Evolutionary conservation across 306 rosid genomes (phyloP).

Genomic region (Astragalus membranaceus): DNA sequence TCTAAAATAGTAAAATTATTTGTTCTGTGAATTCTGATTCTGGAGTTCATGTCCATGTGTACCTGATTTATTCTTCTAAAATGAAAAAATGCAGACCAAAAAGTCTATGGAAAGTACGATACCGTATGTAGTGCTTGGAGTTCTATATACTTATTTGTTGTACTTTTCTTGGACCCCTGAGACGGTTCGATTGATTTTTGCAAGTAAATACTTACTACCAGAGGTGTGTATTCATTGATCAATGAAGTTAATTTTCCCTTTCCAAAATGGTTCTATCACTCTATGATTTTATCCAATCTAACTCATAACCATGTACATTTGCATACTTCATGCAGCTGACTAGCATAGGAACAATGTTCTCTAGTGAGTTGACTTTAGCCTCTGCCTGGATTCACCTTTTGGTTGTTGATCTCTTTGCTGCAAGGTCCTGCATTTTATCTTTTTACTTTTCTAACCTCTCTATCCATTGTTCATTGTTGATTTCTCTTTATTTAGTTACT

Average conservation of each 20-base stretch:
- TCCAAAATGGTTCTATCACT: neutral
- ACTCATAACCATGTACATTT: neutral
- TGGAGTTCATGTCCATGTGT: neutral
- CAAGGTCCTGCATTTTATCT: conserved; percentile 49
- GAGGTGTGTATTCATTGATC: conserved; percentile 54
- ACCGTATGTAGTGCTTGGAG: conserved; percentile 66
- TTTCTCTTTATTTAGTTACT: conserved; percentile 12
- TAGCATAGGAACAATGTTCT: conserved; percentile 80
- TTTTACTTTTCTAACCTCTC: neutral
- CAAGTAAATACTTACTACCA: conserved; percentile 82
- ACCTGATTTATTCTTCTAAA: conserved; percentile 20
- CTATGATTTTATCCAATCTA: neutral
- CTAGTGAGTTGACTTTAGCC: conserved; percentile 83
- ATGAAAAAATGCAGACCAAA: conserved; percentile 56
- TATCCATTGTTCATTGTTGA: neutral
- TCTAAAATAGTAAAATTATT: neutral
- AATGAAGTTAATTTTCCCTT: conserved; percentile 16
- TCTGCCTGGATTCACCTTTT: conserved; percentile 97
- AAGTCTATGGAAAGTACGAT: conserved; percentile 60
- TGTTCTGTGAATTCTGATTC: neutral
- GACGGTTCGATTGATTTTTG: conserved; percentile 55
- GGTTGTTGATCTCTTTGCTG: conserved; percentile 90
- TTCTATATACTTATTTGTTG: conserved; percentile 79
- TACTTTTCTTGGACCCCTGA: conserved; percentile 95
- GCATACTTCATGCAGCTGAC: conserved; percentile 47